Percentiles rank a stretch among this genome's conserved stretches.
Evolutionary conservation across 306 rosid genomes (phyloP).

Genomic region (Cucurbita maxima): DNA sequence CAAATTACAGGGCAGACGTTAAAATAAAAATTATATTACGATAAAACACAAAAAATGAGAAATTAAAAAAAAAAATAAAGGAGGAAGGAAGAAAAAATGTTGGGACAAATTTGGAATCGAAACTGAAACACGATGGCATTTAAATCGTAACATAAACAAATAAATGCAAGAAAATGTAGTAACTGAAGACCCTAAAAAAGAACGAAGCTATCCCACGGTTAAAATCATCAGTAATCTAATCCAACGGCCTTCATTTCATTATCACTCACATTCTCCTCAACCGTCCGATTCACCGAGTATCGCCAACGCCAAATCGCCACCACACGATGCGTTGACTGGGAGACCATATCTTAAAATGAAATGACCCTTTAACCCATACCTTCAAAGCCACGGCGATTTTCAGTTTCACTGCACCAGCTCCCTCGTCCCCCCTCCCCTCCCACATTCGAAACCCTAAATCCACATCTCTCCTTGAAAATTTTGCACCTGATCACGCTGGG

Average conservation of each 20-base stretch:
- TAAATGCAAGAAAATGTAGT: too few relatives aligned
- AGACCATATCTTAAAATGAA: neutral
- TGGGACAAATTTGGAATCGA: too few relatives aligned
- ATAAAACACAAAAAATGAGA: too few relatives aligned
- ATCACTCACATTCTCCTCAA: neutral
- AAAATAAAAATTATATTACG: too few relatives aligned
- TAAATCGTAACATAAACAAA: too few relatives aligned
- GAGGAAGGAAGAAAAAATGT: too few relatives aligned
- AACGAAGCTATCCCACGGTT: neutral
- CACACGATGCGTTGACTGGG: neutral
- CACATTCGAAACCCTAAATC: constrained; percentile 1
- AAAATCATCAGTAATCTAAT: neutral
- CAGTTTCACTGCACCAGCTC: neutral
- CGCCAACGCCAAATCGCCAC: neutral
- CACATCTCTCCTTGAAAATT: neutral
- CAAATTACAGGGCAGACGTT: too few relatives aligned
- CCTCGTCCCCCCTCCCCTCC: neutral
- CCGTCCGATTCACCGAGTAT: neutral
- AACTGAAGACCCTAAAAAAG: too few relatives aligned
- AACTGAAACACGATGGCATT: too few relatives aligned
- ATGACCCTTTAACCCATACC: neutral
- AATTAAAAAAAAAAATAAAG: too few relatives aligned
- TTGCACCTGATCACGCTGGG: neutral
- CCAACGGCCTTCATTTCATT: neutral
- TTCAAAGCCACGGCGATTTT: constrained; percentile 2